Evolutionary conservation across 2,329 filamentous ascomycete genomes (phyloP).

Genomic region (Fusarium sp.): DNA sequence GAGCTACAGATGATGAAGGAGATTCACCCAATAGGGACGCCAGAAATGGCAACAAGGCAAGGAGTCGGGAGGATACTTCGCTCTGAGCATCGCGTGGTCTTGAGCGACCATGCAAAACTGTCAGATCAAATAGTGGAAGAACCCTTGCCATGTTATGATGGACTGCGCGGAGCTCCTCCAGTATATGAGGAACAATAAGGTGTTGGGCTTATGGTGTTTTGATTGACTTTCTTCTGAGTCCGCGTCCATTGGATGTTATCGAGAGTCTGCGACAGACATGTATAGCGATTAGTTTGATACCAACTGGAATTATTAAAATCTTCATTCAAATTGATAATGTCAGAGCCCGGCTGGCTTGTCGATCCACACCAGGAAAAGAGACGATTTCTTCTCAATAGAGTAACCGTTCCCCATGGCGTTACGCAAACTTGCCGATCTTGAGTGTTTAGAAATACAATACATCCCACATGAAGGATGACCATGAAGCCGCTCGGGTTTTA

Average conservation of each 20-base stretch:
- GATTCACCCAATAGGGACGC: constrained; percentile 75
- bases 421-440: not conserved
- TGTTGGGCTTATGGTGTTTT: too few relatives aligned
- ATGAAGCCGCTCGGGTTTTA: not conserved
- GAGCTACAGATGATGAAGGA: constrained; percentile 95
- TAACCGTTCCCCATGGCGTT: not conserved
- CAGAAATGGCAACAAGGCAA: constrained; percentile 78
- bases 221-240: not conserved
- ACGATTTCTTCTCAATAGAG: not conserved
- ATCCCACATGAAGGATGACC: not conserved
- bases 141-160: constrained; percentile 14
- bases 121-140: not conserved
- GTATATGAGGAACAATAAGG: not conserved
- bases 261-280: too few relatives aligned
- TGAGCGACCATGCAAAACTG: constrained; percentile 69
- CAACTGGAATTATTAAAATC: not conserved
- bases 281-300: not conserved
- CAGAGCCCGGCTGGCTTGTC: too few relatives aligned
- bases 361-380: too few relatives aligned
- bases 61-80: constrained; percentile 88
- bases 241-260: not conserved
- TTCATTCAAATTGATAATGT: rapidly evolving
- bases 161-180: constrained; percentile 6
- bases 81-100: constrained; percentile 84
- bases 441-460: too few relatives aligned